A percentile compares a stretch with the other conserved stretches of the same genome.
Conservation (phyloP, 352 stramenopile genomes). For the Phytophthora cactorum region DNA sequence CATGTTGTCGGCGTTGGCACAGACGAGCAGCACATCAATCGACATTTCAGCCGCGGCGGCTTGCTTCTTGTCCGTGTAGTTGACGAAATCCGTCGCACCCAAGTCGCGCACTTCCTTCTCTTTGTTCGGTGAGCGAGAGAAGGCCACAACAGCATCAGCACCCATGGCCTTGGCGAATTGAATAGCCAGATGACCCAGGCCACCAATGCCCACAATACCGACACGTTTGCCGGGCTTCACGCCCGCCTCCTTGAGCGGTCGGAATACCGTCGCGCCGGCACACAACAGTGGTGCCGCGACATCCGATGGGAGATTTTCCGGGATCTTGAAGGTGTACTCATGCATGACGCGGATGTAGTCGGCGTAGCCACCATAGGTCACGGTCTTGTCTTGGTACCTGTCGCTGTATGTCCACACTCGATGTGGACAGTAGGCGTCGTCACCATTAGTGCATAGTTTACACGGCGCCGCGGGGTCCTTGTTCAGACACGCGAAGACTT, state of each 20-base stretch:
- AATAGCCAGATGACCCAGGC: slow-evolving; percentile 85
- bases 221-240: slow-evolving; percentile 62
- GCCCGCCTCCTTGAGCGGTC: slow-evolving; percentile 49
- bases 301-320: slow-evolving; percentile 28
- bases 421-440: slow-evolving; percentile 68
- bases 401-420: slow-evolving; percentile 58
- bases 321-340: slow-evolving; percentile 60
- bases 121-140: slow-evolving; percentile 76
- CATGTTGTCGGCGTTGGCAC: slow-evolving; percentile 63
- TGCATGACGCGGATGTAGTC: slow-evolving; percentile 65
- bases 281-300: slow-evolving; percentile 22
- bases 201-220: slow-evolving; percentile 82
- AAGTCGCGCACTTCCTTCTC: slow-evolving; percentile 55
- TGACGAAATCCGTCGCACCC: slow-evolving; percentile 70
- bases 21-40: slow-evolving; percentile 80
- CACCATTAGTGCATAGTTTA: slow-evolving; percentile 53
- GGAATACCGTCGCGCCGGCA: slow-evolving; percentile 25
- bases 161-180: slow-evolving; percentile 82
- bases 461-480: slow-evolving; percentile 61
- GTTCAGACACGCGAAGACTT: slow-evolving; percentile 55
- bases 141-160: too few relatives aligned
- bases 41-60: slow-evolving; percentile 25
- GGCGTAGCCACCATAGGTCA: slow-evolving; percentile 72
- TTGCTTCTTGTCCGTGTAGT: slow-evolving; percentile 53
- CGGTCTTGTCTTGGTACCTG: slow-evolving; percentile 44